Conservation (phyloP, 768 basidiomycete species). For the Leccinum disarticulatum region DNA sequence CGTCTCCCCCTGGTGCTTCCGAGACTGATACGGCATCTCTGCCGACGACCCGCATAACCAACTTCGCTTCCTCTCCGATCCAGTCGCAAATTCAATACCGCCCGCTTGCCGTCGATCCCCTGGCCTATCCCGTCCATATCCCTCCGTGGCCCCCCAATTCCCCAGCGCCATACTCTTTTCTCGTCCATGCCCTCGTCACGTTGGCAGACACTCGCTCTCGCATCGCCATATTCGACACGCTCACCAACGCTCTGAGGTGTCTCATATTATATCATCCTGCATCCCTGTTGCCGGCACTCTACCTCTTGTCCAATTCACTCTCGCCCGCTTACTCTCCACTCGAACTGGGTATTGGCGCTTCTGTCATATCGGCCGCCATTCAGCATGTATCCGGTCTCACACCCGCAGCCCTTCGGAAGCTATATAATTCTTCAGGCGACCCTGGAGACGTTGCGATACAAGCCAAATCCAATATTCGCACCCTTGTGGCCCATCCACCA, state of each 20-base stretch:
- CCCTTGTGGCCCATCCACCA: slow-evolving; percentile 69
- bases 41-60: slow-evolving; percentile 5
- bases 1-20: slow-evolving; percentile 11
- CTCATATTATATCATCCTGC: slow-evolving; percentile 63
- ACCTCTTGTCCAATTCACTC: slow-evolving; percentile 80
- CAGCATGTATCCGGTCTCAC: slow-evolving; percentile 70
- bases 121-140: slow-evolving; percentile 41
- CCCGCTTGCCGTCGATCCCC: slow-evolving; percentile 46
- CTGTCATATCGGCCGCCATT: slow-evolving; percentile 68
- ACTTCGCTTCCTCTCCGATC: slow-evolving; percentile 23
- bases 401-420: slow-evolving; percentile 51
- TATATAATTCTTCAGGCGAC: slow-evolving; percentile 79
- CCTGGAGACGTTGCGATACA: slow-evolving; percentile 86
- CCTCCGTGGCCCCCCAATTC: slow-evolving; percentile 41
- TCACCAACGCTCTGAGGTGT: slow-evolving; percentile 74
- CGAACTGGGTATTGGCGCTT: slow-evolving; percentile 69
- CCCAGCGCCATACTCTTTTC: slow-evolving; percentile 67
- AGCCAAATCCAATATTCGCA: slow-evolving; percentile 74
- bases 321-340: slow-evolving; percentile 70
- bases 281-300: slow-evolving; percentile 74
- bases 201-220: slow-evolving; percentile 71
- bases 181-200: slow-evolving; percentile 60
- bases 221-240: slow-evolving; percentile 61
- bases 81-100: slow-evolving; percentile 29
- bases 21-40: slow-evolving; percentile 8